Percentiles rank a stretch among this genome's conserved stretches.
phyloP scores from a whole-genome alignment of 139 green algal species.

The Eudorina sp. region DNA sequence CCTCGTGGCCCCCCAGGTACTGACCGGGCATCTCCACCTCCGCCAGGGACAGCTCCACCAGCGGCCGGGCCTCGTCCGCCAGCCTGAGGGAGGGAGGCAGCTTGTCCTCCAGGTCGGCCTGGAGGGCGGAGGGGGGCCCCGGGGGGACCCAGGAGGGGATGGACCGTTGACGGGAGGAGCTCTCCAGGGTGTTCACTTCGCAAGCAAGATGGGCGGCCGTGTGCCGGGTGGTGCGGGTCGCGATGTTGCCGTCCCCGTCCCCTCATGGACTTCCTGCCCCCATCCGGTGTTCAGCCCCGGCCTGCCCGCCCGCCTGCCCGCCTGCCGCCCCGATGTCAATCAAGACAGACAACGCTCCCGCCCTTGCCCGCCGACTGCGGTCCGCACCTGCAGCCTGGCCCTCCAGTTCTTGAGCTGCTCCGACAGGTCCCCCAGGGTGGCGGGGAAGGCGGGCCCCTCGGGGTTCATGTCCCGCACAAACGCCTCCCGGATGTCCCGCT shows the following conservation, averaged over 20 bases:
- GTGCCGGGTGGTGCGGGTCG: too few species aligned
- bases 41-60: constrained; percentile 78
- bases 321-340: too few species aligned
- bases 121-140: not conserved
- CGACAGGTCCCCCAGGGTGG: constrained; percentile 88
- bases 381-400: constrained; percentile 72
- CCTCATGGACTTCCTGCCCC: too few species aligned
- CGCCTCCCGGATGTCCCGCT: constrained; percentile 72
- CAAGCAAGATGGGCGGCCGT: too few species aligned
- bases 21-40: constrained; percentile 95
- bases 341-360: too few species aligned
- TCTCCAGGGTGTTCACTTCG: too few species aligned
- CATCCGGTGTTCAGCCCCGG: too few species aligned
- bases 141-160: too few species aligned
- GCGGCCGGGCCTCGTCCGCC: constrained; percentile 78
- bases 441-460: constrained; percentile 78
- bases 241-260: too few species aligned
- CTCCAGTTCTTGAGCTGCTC: constrained; percentile 91
- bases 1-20: constrained; percentile 72
- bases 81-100: constrained; percentile 82
- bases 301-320: too few species aligned
- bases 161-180: too few species aligned
- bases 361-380: too few species aligned
- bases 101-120: constrained; percentile 83
- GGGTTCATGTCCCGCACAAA: constrained; percentile 95